These are phyloP conservation scores for Antrodiella citrinella DNA, from an alignment of 768 basidiomycete species.

Conservation along the genomic window DNA sequence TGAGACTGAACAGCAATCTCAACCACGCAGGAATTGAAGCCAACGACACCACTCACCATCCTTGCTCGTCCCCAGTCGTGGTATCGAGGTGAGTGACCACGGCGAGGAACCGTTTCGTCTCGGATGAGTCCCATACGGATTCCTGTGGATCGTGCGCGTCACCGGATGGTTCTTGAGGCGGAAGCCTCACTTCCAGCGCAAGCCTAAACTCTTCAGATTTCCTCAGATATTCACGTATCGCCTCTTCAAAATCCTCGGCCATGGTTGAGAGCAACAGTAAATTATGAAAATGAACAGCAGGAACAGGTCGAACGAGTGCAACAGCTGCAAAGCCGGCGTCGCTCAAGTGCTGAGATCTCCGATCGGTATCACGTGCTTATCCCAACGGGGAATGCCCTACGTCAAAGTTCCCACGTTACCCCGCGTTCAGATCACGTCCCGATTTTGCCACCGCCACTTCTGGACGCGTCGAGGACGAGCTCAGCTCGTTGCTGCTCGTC, in stretches of 20 bases:
- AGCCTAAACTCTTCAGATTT: constrained; percentile 10
- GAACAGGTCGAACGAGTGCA: no score
- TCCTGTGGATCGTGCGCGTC: not conserved
- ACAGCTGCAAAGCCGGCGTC: no score
- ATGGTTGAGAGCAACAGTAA: no score
- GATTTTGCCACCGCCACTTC: not conserved
- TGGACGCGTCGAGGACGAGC: not conserved
- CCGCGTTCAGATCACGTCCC: not conserved
- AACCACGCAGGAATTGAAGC: not conserved
- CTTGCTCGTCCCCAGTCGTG: constrained; percentile 10
- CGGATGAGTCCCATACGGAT: not conserved
- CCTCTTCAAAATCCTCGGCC: not conserved
- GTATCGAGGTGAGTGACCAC: constrained; percentile 8
- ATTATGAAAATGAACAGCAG: no score
- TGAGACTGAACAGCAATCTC: not conserved
- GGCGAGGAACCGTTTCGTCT: constrained; percentile 4
- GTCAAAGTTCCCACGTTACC: not conserved
- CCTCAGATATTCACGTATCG: constrained; percentile 1
- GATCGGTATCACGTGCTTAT: no score
- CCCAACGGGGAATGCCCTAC: not conserved
- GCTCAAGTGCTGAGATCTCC: no score
- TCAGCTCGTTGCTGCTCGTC: not conserved
- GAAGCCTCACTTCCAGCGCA: constrained; percentile 3
- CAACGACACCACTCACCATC: constrained; percentile 7
- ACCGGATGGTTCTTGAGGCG: not conserved